Evolutionary conservation across 2,329 filamentous ascomycete species (phyloP).

Genomic region (Mycosphaerella arachidis): DNA sequence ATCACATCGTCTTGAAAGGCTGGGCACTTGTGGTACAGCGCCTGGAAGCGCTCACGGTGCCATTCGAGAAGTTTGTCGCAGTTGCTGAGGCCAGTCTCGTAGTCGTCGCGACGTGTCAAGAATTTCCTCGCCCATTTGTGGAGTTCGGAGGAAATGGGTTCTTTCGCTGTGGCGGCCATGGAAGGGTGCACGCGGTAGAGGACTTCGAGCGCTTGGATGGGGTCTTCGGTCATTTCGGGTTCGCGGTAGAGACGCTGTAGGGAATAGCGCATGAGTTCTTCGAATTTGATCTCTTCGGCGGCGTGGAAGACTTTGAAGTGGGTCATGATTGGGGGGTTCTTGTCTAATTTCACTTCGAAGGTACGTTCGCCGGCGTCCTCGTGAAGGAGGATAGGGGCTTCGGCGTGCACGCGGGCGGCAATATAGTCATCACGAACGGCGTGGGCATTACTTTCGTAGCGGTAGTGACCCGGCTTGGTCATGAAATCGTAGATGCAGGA

Average conservation of each 20-base stretch:
- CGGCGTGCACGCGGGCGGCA: neutral
- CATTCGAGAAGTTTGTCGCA: neutral
- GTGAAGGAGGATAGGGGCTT: neutral
- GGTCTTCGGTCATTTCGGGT: conserved; percentile 33
- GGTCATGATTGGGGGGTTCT: conserved; percentile 12
- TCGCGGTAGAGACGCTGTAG: conserved; percentile 33
- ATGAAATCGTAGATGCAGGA: conserved; percentile 34
- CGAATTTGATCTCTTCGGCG: conserved; percentile 33
- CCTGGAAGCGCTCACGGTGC: neutral
- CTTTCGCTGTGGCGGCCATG: neutral
- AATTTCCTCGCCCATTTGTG: conserved; percentile 27
- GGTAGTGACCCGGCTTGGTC: conserved; percentile 16
- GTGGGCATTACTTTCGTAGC: neutral
- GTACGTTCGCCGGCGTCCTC: neutral
- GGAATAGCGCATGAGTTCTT: conserved; percentile 35
- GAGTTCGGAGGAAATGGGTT: conserved; percentile 21
- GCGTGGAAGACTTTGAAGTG: conserved; percentile 34
- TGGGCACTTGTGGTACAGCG: neutral
- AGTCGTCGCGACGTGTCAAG: conserved; percentile 13
- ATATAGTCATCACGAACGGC: neutral
- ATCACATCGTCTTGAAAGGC: conserved; percentile 4
- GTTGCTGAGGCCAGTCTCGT: neutral
- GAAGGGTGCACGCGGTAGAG: conserved; percentile 30
- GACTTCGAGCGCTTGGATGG: conserved; percentile 33
- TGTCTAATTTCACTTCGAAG: neutral